Percentiles rank a stretch among this genome's conserved stretches.
These are phyloP conservation scores for Artomyces pyxidatus DNA, from an alignment of 768 basidiomycete genomes.

Conservation along the genomic window DNA sequence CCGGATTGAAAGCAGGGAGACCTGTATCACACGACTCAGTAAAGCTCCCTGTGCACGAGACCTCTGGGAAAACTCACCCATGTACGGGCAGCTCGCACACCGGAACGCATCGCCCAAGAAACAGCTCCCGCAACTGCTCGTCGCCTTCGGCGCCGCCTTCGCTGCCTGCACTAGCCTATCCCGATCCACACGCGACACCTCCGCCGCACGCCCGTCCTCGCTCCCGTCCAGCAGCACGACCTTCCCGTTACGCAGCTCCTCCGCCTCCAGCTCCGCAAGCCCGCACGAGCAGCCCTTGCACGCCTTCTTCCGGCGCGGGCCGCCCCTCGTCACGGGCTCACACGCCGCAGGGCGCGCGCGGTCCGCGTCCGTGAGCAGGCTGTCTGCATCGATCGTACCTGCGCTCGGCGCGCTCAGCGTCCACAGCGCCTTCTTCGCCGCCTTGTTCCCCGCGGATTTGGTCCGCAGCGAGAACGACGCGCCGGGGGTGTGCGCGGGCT, in stretches of 20 bases:
- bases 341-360: slow-evolving; percentile 71
- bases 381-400: slow-evolving; percentile 72
- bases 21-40: slow-evolving; percentile 41
- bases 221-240: slow-evolving; percentile 65
- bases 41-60: not conserved
- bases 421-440: slow-evolving; percentile 88
- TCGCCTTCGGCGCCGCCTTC: slow-evolving; percentile 73
- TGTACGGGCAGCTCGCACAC: slow-evolving; percentile 92
- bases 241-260: slow-evolving; percentile 51
- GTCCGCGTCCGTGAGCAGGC: slow-evolving; percentile 79
- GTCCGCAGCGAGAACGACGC: slow-evolving; percentile 37
- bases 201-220: slow-evolving; percentile 49
- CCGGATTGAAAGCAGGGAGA: slow-evolving; percentile 95
- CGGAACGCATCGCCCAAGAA: slow-evolving; percentile 97
- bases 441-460: slow-evolving; percentile 32
- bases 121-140: slow-evolving; percentile 96
- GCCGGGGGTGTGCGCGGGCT: slow-evolving; percentile 42
- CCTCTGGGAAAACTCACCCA: slow-evolving; percentile 53
- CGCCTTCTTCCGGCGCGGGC: slow-evolving; percentile 75
- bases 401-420: slow-evolving; percentile 63
- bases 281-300: slow-evolving; percentile 97
- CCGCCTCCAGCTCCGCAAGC: slow-evolving; percentile 86
- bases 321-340: slow-evolving; percentile 46
- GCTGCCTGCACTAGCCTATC: slow-evolving; percentile 60
- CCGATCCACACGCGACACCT: slow-evolving; percentile 51